Percentiles rank a stretch among this genome's conserved stretches.
Conservation (phyloP, 2,329 filamentous ascomycete genomes). For the Pseudogymnoascus sp. region DNA sequence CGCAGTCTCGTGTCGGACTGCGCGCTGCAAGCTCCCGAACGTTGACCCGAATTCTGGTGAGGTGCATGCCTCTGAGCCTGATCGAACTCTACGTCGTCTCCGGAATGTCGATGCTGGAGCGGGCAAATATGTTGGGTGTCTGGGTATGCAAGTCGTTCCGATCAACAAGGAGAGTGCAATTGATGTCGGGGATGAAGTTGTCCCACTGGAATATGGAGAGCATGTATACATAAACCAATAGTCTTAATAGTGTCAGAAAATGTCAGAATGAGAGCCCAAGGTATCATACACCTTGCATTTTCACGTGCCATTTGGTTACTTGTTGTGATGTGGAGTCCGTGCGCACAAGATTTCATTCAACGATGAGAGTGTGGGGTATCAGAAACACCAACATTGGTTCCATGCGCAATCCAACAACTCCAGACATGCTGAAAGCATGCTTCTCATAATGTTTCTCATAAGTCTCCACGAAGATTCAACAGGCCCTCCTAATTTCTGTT, state of each 20-base stretch:
- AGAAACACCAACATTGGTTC: background rate
- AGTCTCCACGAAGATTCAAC: background rate
- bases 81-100: conserved; percentile 49
- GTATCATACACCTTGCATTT: background rate
- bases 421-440: background rate
- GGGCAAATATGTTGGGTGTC: conserved; percentile 44
- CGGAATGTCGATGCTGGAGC: conserved; percentile 56
- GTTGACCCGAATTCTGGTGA: conserved; percentile 47
- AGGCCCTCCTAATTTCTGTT: background rate
- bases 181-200: conserved; percentile 50
- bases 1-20: conserved; percentile 57
- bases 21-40: conserved; percentile 65
- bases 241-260: background rate
- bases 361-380: background rate
- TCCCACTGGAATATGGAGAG: conserved; percentile 36
- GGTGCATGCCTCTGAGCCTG: conserved; percentile 42
- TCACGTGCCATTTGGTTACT: background rate
- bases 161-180: conserved; percentile 39
- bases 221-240: conserved; percentile 21
- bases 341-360: background rate
- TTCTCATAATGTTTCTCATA: background rate
- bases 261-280: background rate
- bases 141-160: conserved; percentile 62
- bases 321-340: background rate
- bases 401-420: background rate